Base-by-base conservation (phyloP, 495 filamentous ascomycete genomes). In the Letharia columbiana region DNA sequence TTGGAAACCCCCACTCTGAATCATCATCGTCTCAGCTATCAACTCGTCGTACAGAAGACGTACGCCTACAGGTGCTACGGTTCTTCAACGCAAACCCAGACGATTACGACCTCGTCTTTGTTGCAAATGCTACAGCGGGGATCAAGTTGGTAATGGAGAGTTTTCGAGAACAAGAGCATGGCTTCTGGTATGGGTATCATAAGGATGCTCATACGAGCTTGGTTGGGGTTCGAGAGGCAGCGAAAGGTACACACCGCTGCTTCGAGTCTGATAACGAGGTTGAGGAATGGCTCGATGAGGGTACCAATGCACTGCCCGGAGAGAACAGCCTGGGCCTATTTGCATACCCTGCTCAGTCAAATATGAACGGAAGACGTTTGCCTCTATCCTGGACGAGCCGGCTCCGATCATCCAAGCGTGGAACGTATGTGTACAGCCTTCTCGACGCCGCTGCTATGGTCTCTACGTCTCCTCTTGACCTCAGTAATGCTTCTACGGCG, bases 1-100 rank as follows among this genome's bases (percentile, higher is more conserved):
- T 90, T 72, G 93, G 93, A 15, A 98, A 98, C 69, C 92, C 93
- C 1, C 93, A 98, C 73, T 96, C 92, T 2, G 86, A 85, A 69
- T 96, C 92, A 2, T 75, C 82, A 8, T 89, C 92, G 0, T 95
- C 93, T 0, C 89, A 93, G 71, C 78, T 84, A 11, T 88, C 92
- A 0, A 89, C 87, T 0, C 80, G 82, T 18, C 79, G 88, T 23
- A 84, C 93, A 56, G 91, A 96, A 62, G 85, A 92, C 73, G 78
- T 89, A 64, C 85, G 93, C 44, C 77, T 91, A 8, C 80, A 85
- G 15, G 81, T 88, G 17, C 80, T 97, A 20, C 81, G 80, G 12
- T 91, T 95, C 74, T 94, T 96, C 77, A 87, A 91, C 58, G 93
- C 92, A 4, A 85, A 91, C 69, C 91, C 91, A 3, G 83, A 85